Base-by-base conservation (phyloP, 352 stramenopile genomes). In the Phytophthora sp. region DNA sequence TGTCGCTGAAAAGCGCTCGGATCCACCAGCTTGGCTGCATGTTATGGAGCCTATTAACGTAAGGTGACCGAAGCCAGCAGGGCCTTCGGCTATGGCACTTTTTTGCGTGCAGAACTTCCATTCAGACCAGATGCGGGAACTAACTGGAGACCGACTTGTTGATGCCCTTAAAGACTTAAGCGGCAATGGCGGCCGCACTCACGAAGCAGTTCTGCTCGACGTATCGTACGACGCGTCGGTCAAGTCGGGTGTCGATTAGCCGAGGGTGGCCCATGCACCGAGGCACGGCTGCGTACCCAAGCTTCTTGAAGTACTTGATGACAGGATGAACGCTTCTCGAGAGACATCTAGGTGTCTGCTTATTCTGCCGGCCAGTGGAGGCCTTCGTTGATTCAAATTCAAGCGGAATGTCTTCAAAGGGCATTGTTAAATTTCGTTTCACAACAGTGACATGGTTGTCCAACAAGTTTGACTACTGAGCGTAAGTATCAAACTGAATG, bases 131-230 rank as follows among this genome's bases (percentile, higher is more conserved):
- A 11, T 20, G 11, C 35, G 15, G 12, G 12, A 3, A 58, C 3
- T 45, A 6, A 6, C 4, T 6, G n/a, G 21, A 36, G 8, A 57
- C 31, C 1, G 11, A 3, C 5, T n/a, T 15, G 1, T 18, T 6
- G 5, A 24, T 47, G 7, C 36, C 49, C 21, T 57, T 46, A 4
- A 23, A 44, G 7, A 46, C 49, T 23, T 21, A 13, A 36, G 50
- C 21, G n/a, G 33, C 50, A 3, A 54, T 1, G 16, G 31, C 69
- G 0, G 70, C 65, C 9, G 61, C 70, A 23, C 70, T 77, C 1
- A 71, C 8, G n/a, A 49, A 41, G 1, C 20, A 9, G 15, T 33
- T 33, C 29, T 4, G 7, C 29, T 57, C 33, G 33, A 39, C 33
- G 2, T 39, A 9, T n/a, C 9, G 33, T n/a, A 39, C 8, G 9